Conservation (phyloP, 306 rosid species). For the Carpinus fangiana region DNA sequence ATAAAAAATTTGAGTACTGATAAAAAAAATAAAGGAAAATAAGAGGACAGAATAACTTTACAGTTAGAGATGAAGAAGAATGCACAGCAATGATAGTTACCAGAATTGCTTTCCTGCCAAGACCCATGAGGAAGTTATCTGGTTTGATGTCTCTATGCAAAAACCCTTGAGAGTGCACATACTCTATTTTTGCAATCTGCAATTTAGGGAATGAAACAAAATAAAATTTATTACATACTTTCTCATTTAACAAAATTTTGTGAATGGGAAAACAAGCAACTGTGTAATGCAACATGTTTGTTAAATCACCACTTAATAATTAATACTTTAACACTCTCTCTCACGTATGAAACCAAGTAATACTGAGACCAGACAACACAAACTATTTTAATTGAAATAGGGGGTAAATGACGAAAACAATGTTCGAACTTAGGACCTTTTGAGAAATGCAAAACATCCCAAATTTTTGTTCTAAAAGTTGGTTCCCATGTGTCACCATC, state of each 20-base stretch:
- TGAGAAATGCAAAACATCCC: too few relatives aligned
- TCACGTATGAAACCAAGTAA: too few relatives aligned
- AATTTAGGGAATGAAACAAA: slow-evolving; percentile 26
- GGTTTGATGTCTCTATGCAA: slow-evolving; percentile 98
- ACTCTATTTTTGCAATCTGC: slow-evolving; percentile 67
- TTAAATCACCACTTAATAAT: too few relatives aligned
- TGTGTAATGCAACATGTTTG: not conserved
- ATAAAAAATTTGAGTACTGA: slow-evolving; percentile 23
- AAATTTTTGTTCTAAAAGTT: too few relatives aligned
- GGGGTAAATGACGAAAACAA: too few relatives aligned
- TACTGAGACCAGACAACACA: too few relatives aligned
- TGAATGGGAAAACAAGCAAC: not conserved
- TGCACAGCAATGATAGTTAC: slow-evolving; percentile 37
- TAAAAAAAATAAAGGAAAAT: slow-evolving; percentile 5
- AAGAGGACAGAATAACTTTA: slow-evolving; percentile 14
- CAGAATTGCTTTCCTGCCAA: slow-evolving; percentile 89
- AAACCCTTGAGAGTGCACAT: slow-evolving; percentile 67
- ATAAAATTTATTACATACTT: not conserved
- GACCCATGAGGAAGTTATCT: slow-evolving; percentile 97
- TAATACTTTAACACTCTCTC: too few relatives aligned
- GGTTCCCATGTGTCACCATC: too few relatives aligned
- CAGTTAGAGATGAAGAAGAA: slow-evolving; percentile 17
- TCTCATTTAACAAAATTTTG: not conserved
- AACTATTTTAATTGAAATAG: too few relatives aligned
- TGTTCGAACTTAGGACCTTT: too few relatives aligned